Evolutionary conservation across 345 rosid species (phyloP), one percentile per base, ranked within the genome.

Genomic region (Acer campestre): DNA sequence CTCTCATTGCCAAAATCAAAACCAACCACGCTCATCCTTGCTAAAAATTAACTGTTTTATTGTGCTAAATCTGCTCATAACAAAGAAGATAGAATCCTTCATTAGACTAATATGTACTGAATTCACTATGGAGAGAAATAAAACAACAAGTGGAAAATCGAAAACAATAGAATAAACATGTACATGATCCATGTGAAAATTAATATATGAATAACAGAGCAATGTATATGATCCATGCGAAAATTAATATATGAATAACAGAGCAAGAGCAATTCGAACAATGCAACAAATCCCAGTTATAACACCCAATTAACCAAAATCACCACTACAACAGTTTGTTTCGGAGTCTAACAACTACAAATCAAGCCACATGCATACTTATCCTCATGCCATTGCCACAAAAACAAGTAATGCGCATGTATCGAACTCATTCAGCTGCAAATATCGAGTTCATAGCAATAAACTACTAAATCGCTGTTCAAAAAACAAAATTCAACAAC

Each of bases 1-100:
- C 88, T 97, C 88, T 97, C 99, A 67, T 97, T 97, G 55, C 99
- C 99, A 61, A 94, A 89, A 84, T 97, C 99, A 82, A 97, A 94
- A 27, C 99, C 99, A 12, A 94, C 98, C 63, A 97, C 99, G 17
- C 99, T 97, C 99, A 97, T 97, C 71, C 74, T 91, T 20, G 49
- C 55, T 22, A 64, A 64, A 40, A 70, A 48, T n/a, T 65, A 40
- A 65, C 61, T 14, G 10, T 68, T 61, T 46, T 73, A 71, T 65
- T 23, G 46, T 22, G 10, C 11, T 71, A 66, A 82, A 68, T 38
- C 77, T 12, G 12, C 49, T 67, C 51, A 70, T 31, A 4, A 68
- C 6, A 55, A 48, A 75, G 20, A 13, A 67, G 13, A 44, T 8
- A 46, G 53, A 71, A 56, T 66, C 55, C 77, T 58, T 58, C 0